Evolutionary conservation across 129 eudicot genomes (phyloP), one percentile per base, ranked within the genome.

Genomic region (Artemisia argyi): DNA sequence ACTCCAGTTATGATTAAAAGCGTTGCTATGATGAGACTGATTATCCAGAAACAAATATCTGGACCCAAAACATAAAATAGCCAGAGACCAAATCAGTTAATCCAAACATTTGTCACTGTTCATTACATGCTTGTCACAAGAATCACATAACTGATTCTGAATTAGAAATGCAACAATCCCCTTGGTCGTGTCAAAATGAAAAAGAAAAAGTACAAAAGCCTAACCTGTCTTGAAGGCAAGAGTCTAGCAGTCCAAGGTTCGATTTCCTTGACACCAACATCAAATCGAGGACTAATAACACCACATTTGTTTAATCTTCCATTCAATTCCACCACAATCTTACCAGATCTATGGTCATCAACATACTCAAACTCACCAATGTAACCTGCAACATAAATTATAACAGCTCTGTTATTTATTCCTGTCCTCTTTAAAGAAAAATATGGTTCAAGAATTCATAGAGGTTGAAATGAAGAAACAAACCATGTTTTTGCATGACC

Each of bases 291-390:
- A 64, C 89, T 85, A 67, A 85, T 85, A 19, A 85, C 89, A 0
- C 89, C 89, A 64, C 89, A 85, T 51, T 85, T 85, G 84, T 85
- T 85, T 48, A 85, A 76, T 68, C 89, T 80, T 20, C 90, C 90
- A 47, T 85, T 85, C 73, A 85, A 39, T 67, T 85, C 87, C 66
- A 85, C 87, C 13, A 86, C 85, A 54, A 87, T 87, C 65, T 87
- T 87, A 32, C 92, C 92, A 30, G 92, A 80, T 48, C 88, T 68
- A 47, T 87, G 92, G 76, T 87, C 92, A 76, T 87, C 88, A 65
- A 87, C 88, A 17, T 72, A 87, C 88, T 87, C 92, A 30, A 87
- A 87, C 77, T 87, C 93, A 46, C 89, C 89, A 17, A 87, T 87
- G 78, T 87, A 87, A 7, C 89, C 94, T 87, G 74, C 19, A 63